Evolutionary conservation across 495 filamentous ascomycete genomes (phyloP).

Genomic region (Penicillium roqueforti): DNA sequence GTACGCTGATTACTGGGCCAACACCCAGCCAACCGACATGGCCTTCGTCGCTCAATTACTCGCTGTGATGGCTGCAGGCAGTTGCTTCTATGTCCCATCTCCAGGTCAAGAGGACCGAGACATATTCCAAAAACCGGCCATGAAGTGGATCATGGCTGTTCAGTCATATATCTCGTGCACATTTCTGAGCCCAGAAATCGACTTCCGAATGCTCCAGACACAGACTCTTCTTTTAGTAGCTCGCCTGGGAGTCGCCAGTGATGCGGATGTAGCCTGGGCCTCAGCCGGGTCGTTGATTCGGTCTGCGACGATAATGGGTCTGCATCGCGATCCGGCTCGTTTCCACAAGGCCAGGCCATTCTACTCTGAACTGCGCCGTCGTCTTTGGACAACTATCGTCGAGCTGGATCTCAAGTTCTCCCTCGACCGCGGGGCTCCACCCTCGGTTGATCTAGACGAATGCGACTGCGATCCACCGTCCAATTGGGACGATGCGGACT

Average conservation of each 20-base stretch:
- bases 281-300: conserved; percentile 51
- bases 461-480: conserved; percentile 50
- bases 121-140: conserved; percentile 29
- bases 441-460: conserved; percentile 42
- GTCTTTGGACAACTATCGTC: conserved; percentile 60
- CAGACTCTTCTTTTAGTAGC: conserved; percentile 53
- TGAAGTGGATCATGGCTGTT: conserved; percentile 53
- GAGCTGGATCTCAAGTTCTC: conserved; percentile 56
- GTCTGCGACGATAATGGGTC: conserved; percentile 54
- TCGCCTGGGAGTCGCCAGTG: conserved; percentile 46
- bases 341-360: conserved; percentile 42
- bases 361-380: conserved; percentile 52
- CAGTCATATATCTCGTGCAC: conserved; percentile 53
- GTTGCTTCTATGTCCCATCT: conserved; percentile 37
- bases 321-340: conserved; percentile 55
- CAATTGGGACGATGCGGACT: conserved; percentile 55
- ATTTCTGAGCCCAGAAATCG: conserved; percentile 48
- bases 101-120: conserved; percentile 20
- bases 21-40: conserved; percentile 28
- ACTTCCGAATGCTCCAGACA: conserved; percentile 49
- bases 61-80: conserved; percentile 52
- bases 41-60: conserved; percentile 47
- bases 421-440: conserved; percentile 51
- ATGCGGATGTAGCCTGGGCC: conserved; percentile 54
- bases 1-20: conserved; percentile 49